Conservation (phyloP, 2,329 filamentous ascomycete genomes). For the Pseudogymnoascus sp. region DNA sequence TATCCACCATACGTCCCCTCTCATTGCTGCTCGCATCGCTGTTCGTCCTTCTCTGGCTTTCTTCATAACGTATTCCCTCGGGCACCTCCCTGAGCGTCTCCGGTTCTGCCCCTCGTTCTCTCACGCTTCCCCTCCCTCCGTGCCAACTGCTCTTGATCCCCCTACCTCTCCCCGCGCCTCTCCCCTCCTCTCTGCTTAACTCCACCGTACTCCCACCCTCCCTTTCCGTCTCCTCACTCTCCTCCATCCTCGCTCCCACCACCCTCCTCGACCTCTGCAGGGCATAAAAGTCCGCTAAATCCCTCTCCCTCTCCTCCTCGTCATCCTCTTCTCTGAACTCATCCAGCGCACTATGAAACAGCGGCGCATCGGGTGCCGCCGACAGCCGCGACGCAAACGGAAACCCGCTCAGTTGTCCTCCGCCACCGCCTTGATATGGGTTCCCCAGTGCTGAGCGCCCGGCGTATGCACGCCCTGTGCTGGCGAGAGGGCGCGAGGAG, state of each 20-base stretch:
- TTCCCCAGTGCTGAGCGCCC: conserved; percentile 44
- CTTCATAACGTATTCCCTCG: conserved; percentile 24
- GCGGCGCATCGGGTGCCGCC: conserved; percentile 66
- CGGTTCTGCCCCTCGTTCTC: conserved; percentile 21
- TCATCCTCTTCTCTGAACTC: conserved; percentile 91
- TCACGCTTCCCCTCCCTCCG: conserved; percentile 31
- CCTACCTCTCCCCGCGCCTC: conserved; percentile 29
- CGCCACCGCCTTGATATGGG: conserved; percentile 66
- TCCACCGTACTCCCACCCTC: conserved; percentile 42
- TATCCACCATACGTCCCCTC: conserved; percentile 68
- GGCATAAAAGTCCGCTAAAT: conserved; percentile 90
- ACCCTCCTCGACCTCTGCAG: conserved; percentile 83
- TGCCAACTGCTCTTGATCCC: conserved; percentile 60
- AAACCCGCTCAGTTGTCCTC: conserved; percentile 60
- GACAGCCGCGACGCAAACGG: conserved; percentile 72
- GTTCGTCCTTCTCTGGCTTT: conserved; percentile 18
- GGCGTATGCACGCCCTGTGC: conserved; percentile 13
- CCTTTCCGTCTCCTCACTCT: conserved; percentile 76
- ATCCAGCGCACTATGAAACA: conserved; percentile 90
- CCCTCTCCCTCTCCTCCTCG: conserved; percentile 78
- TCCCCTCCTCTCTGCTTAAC: conserved; percentile 24
- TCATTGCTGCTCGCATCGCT: conserved; percentile 37
- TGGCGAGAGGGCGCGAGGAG: conserved; percentile 17
- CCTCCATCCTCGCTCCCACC: conserved; percentile 75
- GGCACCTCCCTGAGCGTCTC: conserved; percentile 30